phyloP scores from a whole-genome alignment of 2,329 filamentous ascomycete genomes.

The Hymenoscyphus scutula region DNA sequence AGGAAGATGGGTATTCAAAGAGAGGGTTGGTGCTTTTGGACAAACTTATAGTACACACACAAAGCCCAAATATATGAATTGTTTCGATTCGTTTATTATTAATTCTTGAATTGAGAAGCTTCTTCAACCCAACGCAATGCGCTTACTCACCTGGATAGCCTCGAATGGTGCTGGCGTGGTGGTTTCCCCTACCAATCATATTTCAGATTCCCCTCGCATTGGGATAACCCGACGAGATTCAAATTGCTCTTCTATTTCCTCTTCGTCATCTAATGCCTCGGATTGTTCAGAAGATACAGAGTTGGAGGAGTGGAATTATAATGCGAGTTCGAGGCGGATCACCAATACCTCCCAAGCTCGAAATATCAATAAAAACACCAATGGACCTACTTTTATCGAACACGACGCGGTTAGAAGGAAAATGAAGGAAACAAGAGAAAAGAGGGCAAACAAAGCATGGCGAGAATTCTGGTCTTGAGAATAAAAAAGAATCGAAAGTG shows the following conservation, averaged over 20 bases:
- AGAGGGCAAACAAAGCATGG: conserved; percentile 19
- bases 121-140: conserved; percentile 19
- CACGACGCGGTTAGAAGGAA: conserved; percentile 22
- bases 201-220: not conserved
- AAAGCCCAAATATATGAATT: not conserved
- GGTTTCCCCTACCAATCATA: not conserved
- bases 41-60: not conserved
- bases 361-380: not conserved
- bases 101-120: not conserved
- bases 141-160: conserved; percentile 22
- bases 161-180: not conserved
- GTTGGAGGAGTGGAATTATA: conserved; percentile 19
- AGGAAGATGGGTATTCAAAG: not conserved
- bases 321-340: not conserved
- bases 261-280: conserved; percentile 12
- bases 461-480: conserved; percentile 24
- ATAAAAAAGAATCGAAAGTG: not conserved
- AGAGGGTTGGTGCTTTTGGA: not conserved
- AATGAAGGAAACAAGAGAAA: conserved; percentile 16
- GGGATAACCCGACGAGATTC: conserved; percentile 1
- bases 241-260: not conserved
- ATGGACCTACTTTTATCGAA: not conserved
- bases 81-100: not conserved
- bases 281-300: conserved; percentile 18
- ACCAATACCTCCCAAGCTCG: not conserved